Evolutionary conservation across 176 grass and related monocot genomes (phyloP), one percentile per base, ranked within the genome.

Genomic region (Juncus inflexus): DNA sequence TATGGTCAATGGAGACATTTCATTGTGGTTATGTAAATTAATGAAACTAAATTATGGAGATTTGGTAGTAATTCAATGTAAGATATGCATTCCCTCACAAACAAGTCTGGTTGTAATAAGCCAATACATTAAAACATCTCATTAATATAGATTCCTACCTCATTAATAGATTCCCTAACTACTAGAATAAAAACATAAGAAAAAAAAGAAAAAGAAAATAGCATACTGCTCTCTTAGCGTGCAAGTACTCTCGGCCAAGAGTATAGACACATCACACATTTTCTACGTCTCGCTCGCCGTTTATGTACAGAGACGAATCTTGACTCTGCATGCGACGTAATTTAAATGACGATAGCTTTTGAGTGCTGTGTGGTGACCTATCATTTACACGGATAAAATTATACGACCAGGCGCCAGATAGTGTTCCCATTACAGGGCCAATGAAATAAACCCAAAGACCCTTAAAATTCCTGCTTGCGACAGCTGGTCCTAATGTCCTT

Each of bases 371-470:
- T n/a, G 64, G 42, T 5, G 79, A 63, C 7, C 56, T 37, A 13
- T 84, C 82, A 10, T 86, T 78, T 14, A 92, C 80, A 3, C 95
- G 75, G 7, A 92, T 90, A 71, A 92, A 84, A 57, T 72, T 86
- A 74, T 99, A 99, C 16, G 76, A 73, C 83, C 78, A 90, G 10
- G 89, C 89, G 1, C 95, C 95, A 1, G 89, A 90, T 72, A 99
- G 63, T 6, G 95, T 99, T 16, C 89, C 89, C 35, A 84, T 55
- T 45, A 90, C 89, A 6, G 95, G 95, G 56, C 95, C 95, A 2
- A 92, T 65, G 59, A 99, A 90, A 80, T 99, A 99, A 63, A 99
- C 79, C 95, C 95, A 99, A 40, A 99, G 83, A 10, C 89, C 83
- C 1, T 80, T 40, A 85, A 76, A 99, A 10, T 68, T 76, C 67